These are phyloP conservation scores for Vigna trinervia DNA, from an alignment of 306 rosid species.

Conservation along the genomic window DNA sequence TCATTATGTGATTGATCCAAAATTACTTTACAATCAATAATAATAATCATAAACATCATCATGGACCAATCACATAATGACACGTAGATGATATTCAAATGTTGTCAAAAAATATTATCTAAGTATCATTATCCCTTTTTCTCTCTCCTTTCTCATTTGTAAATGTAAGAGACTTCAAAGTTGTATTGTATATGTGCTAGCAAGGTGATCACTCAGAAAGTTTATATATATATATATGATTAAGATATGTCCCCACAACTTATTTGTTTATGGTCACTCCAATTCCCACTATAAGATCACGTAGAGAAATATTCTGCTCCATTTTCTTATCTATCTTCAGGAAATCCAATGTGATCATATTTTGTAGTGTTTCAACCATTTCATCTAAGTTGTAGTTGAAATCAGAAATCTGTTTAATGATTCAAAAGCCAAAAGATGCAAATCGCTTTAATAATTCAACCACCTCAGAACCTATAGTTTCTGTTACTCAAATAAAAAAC, in stretches of 20 bases:
- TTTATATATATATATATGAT: not conserved
- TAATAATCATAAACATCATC: no score
- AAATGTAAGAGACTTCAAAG: not conserved
- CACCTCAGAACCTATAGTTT: not conserved
- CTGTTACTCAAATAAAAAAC: not conserved
- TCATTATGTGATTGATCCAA: no score
- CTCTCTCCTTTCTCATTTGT: not conserved
- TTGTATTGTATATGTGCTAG: not conserved
- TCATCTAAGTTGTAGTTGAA: slow-evolving; percentile 7
- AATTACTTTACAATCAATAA: no score
- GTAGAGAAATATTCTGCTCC: not conserved
- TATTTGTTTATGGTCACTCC: not conserved
- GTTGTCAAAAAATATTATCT: no score
- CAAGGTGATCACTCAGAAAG: not conserved
- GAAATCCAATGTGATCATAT: not conserved
- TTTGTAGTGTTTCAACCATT: not conserved
- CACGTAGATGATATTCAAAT: no score
- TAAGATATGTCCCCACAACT: slow-evolving; percentile 20
- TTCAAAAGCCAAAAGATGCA: not conserved
- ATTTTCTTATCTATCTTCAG: not conserved
- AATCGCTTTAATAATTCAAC: slow-evolving; percentile 17
- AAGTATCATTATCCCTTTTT: not conserved
- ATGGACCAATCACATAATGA: no score
- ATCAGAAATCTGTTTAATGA: not conserved
- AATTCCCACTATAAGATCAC: slow-evolving; percentile 15